Percentiles rank a stretch among this genome's conserved stretches.
phyloP scores from a whole-genome alignment of 2,329 filamentous ascomycete genomes.

The Sporothrix schenckii region DNA sequence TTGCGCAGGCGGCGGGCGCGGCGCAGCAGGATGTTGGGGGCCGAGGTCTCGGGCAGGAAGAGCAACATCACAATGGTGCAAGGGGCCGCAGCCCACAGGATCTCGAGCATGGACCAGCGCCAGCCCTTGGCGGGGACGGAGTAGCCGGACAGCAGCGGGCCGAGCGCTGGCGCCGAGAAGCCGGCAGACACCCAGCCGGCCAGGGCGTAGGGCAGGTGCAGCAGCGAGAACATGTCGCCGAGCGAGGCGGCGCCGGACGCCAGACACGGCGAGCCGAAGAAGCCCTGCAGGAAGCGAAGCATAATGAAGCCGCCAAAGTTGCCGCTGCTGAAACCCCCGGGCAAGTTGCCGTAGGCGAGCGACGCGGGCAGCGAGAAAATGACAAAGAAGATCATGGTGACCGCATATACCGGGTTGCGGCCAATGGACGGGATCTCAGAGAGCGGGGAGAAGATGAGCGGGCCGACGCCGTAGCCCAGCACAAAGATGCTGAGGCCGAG shows the following conservation, averaged over 20 bases:
- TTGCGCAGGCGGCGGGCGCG: conserved; percentile 57
- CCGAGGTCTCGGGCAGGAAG: conserved; percentile 47
- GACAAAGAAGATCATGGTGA: conserved; percentile 36
- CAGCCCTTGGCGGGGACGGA: conserved; percentile 42
- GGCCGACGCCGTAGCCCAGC: conserved; percentile 61
- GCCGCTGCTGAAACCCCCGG: conserved; percentile 33
- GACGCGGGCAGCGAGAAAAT: conserved; percentile 49
- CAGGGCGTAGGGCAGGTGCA: conserved; percentile 70
- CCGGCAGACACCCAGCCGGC: conserved; percentile 69
- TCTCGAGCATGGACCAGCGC: conserved; percentile 44
- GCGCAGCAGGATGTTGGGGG: conserved; percentile 55
- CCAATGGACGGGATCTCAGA: conserved; percentile 48
- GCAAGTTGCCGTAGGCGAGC: conserved; percentile 40
- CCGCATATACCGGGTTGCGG: conserved; percentile 36
- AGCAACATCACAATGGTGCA: conserved; percentile 49
- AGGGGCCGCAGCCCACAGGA: conserved; percentile 42
- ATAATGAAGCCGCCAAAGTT: conserved; percentile 64
- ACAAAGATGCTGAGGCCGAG: conserved; percentile 60
- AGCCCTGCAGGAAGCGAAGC: conserved; percentile 69
- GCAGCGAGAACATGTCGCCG: conserved; percentile 63
- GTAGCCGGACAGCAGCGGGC: conserved; percentile 53
- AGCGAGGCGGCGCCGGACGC: conserved; percentile 66
- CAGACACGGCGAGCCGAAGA: conserved; percentile 64
- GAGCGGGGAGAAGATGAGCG: conserved; percentile 59
- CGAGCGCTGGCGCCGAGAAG: conserved; percentile 56